Evolutionary conservation across 2,329 filamentous ascomycete species (phyloP).

Genomic region (Aureobasidium subglaciale): DNA sequence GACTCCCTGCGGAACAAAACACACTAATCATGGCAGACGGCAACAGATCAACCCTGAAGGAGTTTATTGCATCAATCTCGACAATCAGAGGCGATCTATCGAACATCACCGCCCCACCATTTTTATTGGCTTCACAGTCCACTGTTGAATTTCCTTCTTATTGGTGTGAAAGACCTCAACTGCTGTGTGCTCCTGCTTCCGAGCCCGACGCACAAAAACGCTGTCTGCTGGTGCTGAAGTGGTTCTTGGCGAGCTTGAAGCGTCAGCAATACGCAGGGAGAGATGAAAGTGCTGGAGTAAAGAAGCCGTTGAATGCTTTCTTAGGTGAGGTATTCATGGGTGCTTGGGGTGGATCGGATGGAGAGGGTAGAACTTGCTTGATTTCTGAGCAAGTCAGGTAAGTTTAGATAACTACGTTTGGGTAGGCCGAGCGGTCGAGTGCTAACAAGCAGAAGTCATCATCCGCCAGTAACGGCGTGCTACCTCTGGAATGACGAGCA

Average conservation of each 20-base stretch:
- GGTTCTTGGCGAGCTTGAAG: conserved; percentile 41
- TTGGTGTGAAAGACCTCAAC: conserved; percentile 39
- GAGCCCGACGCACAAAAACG: conserved; percentile 35
- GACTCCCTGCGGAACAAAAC: too few species aligned
- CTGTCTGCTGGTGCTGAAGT: conserved; percentile 42
- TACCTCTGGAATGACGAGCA: conserved; percentile 40
- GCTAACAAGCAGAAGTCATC: conserved; percentile 27
- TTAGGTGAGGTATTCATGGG: conserved; percentile 42
- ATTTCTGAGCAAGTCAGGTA: conserved; percentile 38
- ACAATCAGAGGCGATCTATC: conserved; percentile 40
- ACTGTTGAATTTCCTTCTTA: conserved; percentile 42
- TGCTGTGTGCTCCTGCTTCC: conserved; percentile 40
- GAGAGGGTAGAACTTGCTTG: conserved; percentile 34
- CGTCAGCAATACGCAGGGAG: conserved; percentile 43
- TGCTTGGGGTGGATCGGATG: conserved; percentile 24
- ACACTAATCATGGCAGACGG: neutral
- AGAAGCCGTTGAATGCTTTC: conserved; percentile 47
- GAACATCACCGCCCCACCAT: conserved; percentile 42
- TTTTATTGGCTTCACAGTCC: conserved; percentile 38
- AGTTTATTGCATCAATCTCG: conserved; percentile 34
- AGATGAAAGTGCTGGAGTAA: conserved; percentile 36
- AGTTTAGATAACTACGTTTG: neutral
- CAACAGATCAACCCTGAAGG: conserved; percentile 21
- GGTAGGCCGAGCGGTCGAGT: neutral
- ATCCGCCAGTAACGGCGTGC: conserved; percentile 42